These are phyloP conservation scores for Euphorbia corollata DNA, from an alignment of 441 rosid genomes.

Conservation along the genomic window DNA sequence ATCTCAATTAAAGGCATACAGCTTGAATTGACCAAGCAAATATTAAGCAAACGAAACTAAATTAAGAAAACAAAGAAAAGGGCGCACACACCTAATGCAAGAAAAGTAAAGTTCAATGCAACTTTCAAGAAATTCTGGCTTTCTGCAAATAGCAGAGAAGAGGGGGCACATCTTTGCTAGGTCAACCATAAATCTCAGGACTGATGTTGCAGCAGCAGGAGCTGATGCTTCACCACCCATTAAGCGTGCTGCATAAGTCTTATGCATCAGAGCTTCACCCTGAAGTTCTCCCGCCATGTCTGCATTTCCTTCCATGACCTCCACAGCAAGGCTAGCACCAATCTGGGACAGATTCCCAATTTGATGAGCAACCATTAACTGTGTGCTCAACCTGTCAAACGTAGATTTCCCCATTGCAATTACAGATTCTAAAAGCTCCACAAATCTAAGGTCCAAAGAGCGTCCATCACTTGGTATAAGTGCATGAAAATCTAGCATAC, in stretches of 20 bases:
- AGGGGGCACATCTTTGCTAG: constrained; percentile 96
- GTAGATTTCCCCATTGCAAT: constrained; percentile 94
- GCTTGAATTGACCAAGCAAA: background rate
- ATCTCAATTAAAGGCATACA: background rate
- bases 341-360: constrained; percentile 88
- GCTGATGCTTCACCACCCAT: constrained; percentile 99
- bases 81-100: constrained; percentile 77
- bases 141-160: constrained; percentile 90
- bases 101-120: constrained; percentile 96
- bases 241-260: constrained; percentile 99
- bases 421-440: constrained; percentile 88
- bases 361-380: constrained; percentile 84
- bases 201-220: constrained; percentile 99
- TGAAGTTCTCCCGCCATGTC: constrained; percentile 98
- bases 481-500: constrained; percentile 99
- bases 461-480: constrained; percentile 89
- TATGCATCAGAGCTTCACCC: constrained; percentile 99
- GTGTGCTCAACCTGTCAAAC: constrained; percentile 85
- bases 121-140: constrained; percentile 86
- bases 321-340: constrained; percentile 85
- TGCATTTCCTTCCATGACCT: constrained; percentile 83
- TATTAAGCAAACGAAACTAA: background rate
- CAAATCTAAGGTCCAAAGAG: constrained; percentile 75
- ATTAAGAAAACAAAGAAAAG: constrained; percentile 19
- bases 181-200: constrained; percentile 99